Evolutionary conservation across 306 rosid genomes (phyloP), one percentile per base, ranked within the genome.

Genomic region (Biancaea sappan): DNA sequence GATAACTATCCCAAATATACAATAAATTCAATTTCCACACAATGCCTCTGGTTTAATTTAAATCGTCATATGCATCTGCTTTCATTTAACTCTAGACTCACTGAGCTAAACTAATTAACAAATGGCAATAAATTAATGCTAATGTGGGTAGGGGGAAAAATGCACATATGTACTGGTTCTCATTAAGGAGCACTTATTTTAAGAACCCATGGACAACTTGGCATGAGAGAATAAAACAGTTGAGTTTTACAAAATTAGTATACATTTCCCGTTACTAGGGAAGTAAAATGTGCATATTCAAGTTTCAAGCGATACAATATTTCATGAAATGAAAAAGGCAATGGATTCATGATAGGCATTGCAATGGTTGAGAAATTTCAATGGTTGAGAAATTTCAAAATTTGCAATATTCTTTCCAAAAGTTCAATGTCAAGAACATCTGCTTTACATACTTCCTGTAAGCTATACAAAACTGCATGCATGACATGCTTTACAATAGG

Each of bases 401-500:
- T n/a, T n/a, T 28, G 10, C 8, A 52, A 59, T 66, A 71, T 66
- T 44, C 1, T 41, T 41, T 29, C 34, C 67, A 61, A n/a, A 19
- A 4, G 26, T 35, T 40, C 31, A 76, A 75, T n/a, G 71, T 25
- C 57, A 56, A 66, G 34, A n/a, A 44, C 5, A 29, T n/a, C 77
- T 48, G 54, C 66, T 31, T 72, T 66, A 66, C 80, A 75, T 40
- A 46, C 19, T 41, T 2, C 29, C 21, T 6, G 70, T 24, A 37
- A 70, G 64, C 8, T 34, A 18, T 4, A 34, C 44, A 60, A 8
- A 19, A 87, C 5, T 60, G 83, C 83, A 80, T 71, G 76, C 81
- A 75, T 28, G 26, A 50, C 82, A 78, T 64, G 86, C 68, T 64
- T 68, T 24, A 51, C 48, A 73, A n/a, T n/a, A n/a, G n/a, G n/a